Evolutionary conservation across 768 basidiomycete genomes (phyloP), one percentile per base, ranked within the genome.

Genomic region (Rubroboletus satanas): DNA sequence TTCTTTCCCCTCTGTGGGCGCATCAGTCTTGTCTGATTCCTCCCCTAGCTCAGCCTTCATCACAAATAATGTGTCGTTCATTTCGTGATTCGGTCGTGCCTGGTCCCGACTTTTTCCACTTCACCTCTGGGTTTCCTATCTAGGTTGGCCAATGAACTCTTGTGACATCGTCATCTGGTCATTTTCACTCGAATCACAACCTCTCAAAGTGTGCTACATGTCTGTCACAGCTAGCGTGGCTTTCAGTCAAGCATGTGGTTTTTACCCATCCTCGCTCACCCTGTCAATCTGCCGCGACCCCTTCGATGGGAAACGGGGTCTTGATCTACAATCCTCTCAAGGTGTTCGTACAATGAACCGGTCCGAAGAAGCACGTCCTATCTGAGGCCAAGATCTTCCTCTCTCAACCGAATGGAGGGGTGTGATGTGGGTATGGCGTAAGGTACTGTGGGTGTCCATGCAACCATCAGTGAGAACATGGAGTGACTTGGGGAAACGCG

Each of bases 231-330:
- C 14, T 36, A 29, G 28, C 35, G 12, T 38, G 38, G 48, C 35
- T 17, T 26, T 45, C 45, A 9, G 14, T 35, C 32, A 12, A 5
- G 44, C 1, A 9, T 28, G 21, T 31, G 17, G 23, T 33, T 26
- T 15, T 21, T 31, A 21, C 5, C 39, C 18, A 21, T 18, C 33
- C 18, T 49, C 21, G 21, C 21, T 21, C 38, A 14, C 44, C 42
- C 17, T 32, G 14, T 18, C 23, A 23, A 35, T 28, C 48, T 60
- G 41, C 56, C 64, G 54, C 52, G 53, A 62, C 64, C 59, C 57
- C 62, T 58, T 51, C 4, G 35, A 53, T 62, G 62, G 65, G 62
- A 67, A 64, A 42, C 6, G 37, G 17, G 33, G 26, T 21, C 42
- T 52, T 43, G 46, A n/a, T 42, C 9, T 32, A 38, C 32, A 23